These are phyloP conservation scores for Harringtonia lauricola DNA, from an alignment of 2,329 filamentous ascomycete species.

Conservation along the genomic window DNA sequence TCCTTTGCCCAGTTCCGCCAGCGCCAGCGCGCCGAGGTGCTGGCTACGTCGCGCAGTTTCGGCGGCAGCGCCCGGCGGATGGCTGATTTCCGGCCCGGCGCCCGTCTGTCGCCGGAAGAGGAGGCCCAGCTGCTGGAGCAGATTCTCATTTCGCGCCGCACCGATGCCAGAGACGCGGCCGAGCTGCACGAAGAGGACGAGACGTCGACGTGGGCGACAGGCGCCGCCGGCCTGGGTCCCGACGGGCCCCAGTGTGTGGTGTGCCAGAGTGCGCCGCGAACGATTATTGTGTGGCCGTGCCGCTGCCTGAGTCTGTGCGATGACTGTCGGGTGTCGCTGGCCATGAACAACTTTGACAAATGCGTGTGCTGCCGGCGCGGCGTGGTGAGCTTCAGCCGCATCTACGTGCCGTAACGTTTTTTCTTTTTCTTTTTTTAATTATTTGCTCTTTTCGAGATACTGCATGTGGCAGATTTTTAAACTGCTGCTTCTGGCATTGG, in stretches of 20 bases:
- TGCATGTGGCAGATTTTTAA: not conserved
- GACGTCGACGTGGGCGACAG: constrained; percentile 48
- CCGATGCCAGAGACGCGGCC: constrained; percentile 6
- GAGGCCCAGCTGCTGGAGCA: constrained; percentile 51
- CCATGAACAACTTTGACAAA: constrained; percentile 94
- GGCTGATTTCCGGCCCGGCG: constrained; percentile 18
- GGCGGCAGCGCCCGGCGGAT: constrained; percentile 14
- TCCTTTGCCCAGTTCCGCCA: constrained; percentile 60
- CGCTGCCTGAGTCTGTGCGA: constrained; percentile 90
- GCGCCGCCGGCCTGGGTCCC: constrained; percentile 59
- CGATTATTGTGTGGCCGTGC: constrained; percentile 92
- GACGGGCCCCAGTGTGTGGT: constrained; percentile 82
- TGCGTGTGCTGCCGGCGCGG: constrained; percentile 90
- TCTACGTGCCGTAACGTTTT: constrained; percentile 69
- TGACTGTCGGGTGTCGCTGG: constrained; percentile 84
- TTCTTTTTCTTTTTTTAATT: not conserved
- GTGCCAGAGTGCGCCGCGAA: constrained; percentile 76
- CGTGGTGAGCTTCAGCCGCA: constrained; percentile 77
- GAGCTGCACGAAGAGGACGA: constrained; percentile 3
- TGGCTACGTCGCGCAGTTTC: constrained; percentile 27
- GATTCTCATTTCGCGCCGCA: constrained; percentile 42
- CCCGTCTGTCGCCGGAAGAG: constrained; percentile 42
- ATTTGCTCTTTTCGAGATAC: not conserved
- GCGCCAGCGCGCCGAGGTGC: constrained; percentile 57
- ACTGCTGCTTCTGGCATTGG: too few relatives aligned